These are phyloP conservation scores for Tolypocladium inflatum DNA, from an alignment of 2,329 filamentous ascomycete genomes.

Conservation along the genomic window DNA sequence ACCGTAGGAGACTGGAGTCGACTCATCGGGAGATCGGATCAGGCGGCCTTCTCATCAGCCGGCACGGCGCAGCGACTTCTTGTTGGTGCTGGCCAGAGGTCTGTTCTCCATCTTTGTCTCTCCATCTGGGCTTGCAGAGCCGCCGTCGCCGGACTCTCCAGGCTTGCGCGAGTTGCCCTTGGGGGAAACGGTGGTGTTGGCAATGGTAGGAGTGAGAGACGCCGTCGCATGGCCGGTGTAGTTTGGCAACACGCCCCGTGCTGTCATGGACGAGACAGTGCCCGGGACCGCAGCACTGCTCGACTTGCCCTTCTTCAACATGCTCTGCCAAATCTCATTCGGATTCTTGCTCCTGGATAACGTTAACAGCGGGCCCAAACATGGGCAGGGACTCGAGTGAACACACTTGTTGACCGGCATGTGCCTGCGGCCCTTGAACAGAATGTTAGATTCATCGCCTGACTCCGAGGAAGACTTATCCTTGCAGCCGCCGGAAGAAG, in stretches of 20 bases:
- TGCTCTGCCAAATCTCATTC: slow-evolving; percentile 37
- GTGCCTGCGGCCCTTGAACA: slow-evolving; percentile 26
- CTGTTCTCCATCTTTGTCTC: slow-evolving; percentile 36
- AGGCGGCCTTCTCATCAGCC: not conserved
- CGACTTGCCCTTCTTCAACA: slow-evolving; percentile 42
- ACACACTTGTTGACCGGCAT: slow-evolving; percentile 19
- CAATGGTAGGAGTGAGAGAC: slow-evolving; percentile 35
- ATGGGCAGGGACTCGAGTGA: not conserved
- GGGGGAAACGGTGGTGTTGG: slow-evolving; percentile 24
- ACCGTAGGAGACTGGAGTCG: not conserved
- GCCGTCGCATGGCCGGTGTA: slow-evolving; percentile 43
- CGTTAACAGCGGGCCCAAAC: slow-evolving; percentile 5
- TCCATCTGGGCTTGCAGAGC: slow-evolving; percentile 8
- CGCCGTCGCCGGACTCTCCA: slow-evolving; percentile 11
- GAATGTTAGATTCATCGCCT: slow-evolving; percentile 23
- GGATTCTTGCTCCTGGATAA: slow-evolving; percentile 26
- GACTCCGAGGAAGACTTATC: slow-evolving; percentile 18
- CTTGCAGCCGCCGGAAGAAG: slow-evolving; percentile 6
- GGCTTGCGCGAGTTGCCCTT: slow-evolving; percentile 18
- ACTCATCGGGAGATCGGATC: slow-evolving; percentile 4
- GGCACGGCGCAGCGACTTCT: slow-evolving; percentile 2
- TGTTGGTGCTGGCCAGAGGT: slow-evolving; percentile 20
- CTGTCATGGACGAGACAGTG: slow-evolving; percentile 42
- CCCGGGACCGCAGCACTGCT: slow-evolving; percentile 36
- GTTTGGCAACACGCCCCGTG: slow-evolving; percentile 43